Conservation (phyloP, 2,329 filamentous ascomycete genomes). For the Fusarium avenaceum region DNA sequence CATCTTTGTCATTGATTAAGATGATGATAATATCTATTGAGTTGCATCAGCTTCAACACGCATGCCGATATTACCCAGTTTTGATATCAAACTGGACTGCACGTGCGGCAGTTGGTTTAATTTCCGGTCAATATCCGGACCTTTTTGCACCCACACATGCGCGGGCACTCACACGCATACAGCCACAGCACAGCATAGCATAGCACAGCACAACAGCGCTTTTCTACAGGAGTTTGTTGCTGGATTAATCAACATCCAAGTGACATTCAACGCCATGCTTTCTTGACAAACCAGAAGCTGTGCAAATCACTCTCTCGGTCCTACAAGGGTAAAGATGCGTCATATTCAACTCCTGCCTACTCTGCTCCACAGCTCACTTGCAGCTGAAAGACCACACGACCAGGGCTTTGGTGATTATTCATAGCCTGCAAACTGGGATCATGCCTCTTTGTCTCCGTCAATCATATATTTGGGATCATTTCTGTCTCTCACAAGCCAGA, state of each 20-base stretch:
- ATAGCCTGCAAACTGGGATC: slow-evolving; percentile 44
- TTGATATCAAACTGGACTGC: neutral
- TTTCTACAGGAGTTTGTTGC: neutral
- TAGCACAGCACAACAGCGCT: neutral
- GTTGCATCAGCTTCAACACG: neutral
- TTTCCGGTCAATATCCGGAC: neutral
- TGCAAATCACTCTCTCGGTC: slow-evolving; percentile 40
- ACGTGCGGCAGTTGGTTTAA: neutral
- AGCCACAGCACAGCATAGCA: slow-evolving; percentile 4
- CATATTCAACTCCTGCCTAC: slow-evolving; percentile 26
- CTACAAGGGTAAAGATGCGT: slow-evolving; percentile 34
- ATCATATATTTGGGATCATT: slow-evolving; percentile 45
- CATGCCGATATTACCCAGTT: neutral
- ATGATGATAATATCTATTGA: neutral
- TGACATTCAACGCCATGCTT: slow-evolving; percentile 13
- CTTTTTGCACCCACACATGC: neutral
- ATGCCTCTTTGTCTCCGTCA: slow-evolving; percentile 48
- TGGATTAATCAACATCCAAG: slow-evolving; percentile 20
- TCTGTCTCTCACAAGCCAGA: slow-evolving; percentile 19
- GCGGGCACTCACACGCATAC: slow-evolving; percentile 1
- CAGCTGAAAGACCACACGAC: slow-evolving; percentile 22
- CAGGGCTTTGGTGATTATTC: slow-evolving; percentile 36
- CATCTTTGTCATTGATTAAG: neutral
- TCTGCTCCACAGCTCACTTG: slow-evolving; percentile 15
- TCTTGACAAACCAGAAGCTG: slow-evolving; percentile 14